Percentiles rank a stretch among this genome's conserved stretches.
phyloP scores from a whole-genome alignment of 1,139 yeast genomes.

The Arxiozyma telluris region DNA sequence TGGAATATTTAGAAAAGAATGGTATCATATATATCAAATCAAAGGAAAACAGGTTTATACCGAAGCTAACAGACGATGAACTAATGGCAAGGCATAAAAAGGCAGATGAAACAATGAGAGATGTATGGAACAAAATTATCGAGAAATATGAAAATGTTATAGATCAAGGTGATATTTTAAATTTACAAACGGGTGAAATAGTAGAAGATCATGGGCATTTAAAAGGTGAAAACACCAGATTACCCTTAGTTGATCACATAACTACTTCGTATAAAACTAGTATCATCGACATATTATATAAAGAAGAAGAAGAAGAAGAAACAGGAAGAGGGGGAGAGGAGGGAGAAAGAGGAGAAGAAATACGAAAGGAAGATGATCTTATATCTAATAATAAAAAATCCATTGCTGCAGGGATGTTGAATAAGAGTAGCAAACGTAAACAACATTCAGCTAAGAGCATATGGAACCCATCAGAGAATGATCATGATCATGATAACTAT shows the following conservation, averaged over 20 bases:
- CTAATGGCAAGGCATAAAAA: slow-evolving; percentile 28
- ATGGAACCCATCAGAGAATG: slow-evolving; percentile 9
- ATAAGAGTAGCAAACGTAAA: no score
- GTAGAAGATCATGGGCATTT: slow-evolving; percentile 59
- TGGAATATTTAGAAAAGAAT: slow-evolving; percentile 3
- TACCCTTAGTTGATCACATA: background rate
- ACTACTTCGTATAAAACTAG: slow-evolving; percentile 16
- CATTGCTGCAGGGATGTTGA: background rate
- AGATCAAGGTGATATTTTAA: slow-evolving; percentile 60
- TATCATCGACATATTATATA: slow-evolving; percentile 17
- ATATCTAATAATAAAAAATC: background rate
- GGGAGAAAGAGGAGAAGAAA: background rate
- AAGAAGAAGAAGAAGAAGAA: slow-evolving; percentile 8
- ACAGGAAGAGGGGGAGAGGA: slow-evolving; percentile 4
- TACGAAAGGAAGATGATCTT: background rate
- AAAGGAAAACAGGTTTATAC: slow-evolving; percentile 27
- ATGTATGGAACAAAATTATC: slow-evolving; percentile 47
- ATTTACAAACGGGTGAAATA: slow-evolving; percentile 50
- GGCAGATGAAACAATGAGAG: slow-evolving; percentile 33
- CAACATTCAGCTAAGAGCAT: background rate
- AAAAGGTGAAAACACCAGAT: slow-evolving; percentile 18
- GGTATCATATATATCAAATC: slow-evolving; percentile 26
- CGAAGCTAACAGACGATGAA: slow-evolving; percentile 29
- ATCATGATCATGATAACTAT: slow-evolving; percentile 2
- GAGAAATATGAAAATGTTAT: slow-evolving; percentile 44